Percentiles rank a stretch among this genome's conserved stretches.
Evolutionary conservation across 1,284 basidiomycete genomes (phyloP).

Genomic region (Pseudozyma sp.): DNA sequence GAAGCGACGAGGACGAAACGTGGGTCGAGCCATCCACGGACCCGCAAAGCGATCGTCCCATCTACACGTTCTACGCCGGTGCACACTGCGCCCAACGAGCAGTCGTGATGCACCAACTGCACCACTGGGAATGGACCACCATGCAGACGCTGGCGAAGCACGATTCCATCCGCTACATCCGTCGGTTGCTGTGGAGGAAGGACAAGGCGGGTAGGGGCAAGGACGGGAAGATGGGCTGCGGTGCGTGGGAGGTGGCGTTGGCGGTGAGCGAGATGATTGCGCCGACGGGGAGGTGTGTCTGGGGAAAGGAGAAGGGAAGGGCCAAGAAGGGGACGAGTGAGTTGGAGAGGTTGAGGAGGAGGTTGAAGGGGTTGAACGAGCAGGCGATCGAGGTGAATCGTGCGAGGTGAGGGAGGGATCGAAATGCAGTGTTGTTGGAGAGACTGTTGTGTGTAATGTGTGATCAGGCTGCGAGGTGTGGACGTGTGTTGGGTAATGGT

Average conservation of each 20-base stretch:
- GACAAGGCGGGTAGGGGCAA: constrained; percentile 15
- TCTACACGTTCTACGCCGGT: constrained; percentile 39
- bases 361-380: constrained; percentile 21
- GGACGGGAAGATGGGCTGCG: constrained; percentile 27
- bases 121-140: constrained; percentile 52
- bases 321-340: constrained; percentile 5
- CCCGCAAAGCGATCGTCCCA: background rate
- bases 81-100: constrained; percentile 37
- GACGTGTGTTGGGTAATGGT: background rate
- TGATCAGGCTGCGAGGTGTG: background rate
- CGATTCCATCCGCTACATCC: constrained; percentile 21
- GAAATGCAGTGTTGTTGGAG: background rate
- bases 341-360: constrained; percentile 26
- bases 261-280: constrained; percentile 30
- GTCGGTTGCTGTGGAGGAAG: constrained; percentile 25
- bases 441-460: background rate
- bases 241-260: constrained; percentile 32
- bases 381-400: constrained; percentile 35
- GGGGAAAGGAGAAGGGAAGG: constrained; percentile 4
- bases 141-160: constrained; percentile 44
- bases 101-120: constrained; percentile 32
- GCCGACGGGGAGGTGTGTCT: constrained; percentile 9
- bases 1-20: constrained; percentile 22
- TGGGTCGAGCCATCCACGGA: constrained; percentile 29
- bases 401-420: constrained; percentile 8